Evolutionary conservation across 306 rosid genomes (phyloP).

Genomic region (Pyrus bretschneideri): DNA sequence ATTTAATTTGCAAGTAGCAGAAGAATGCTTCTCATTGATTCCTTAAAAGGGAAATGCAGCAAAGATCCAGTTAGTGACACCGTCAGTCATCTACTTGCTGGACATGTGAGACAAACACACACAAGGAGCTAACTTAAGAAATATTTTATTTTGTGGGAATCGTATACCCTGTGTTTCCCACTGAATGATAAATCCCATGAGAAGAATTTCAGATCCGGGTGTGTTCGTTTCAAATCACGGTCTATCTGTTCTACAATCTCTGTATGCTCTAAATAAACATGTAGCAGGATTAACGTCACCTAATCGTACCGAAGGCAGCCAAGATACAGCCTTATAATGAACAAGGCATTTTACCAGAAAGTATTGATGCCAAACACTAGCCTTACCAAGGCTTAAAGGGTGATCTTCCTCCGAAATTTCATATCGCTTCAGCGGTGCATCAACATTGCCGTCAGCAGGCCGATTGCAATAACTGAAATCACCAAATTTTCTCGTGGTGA

Average conservation of each 20-base stretch:
- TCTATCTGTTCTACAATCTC: constrained; percentile 73
- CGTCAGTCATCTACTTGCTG: background rate
- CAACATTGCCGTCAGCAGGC: constrained; percentile 34
- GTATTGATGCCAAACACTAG: constrained; percentile 59
- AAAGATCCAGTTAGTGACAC: background rate
- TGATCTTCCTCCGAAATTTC: constrained; percentile 74
- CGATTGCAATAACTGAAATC: constrained; percentile 22
- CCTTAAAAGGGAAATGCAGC: constrained; percentile 36
- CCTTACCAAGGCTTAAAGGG: constrained; percentile 67
- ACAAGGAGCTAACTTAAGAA: background rate
- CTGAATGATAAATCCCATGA: constrained; percentile 58
- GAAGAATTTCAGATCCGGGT: constrained; percentile 74
- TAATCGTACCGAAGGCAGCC: background rate
- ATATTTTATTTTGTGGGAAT: background rate
- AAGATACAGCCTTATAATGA: constrained; percentile 9
- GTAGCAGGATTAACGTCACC: constrained; percentile 1
- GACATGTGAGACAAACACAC: background rate
- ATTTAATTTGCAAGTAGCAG: constrained; percentile 64
- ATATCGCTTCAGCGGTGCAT: constrained; percentile 48
- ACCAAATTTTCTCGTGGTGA: constrained; percentile 34
- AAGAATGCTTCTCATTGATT: constrained; percentile 77
- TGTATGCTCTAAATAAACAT: constrained; percentile 38
- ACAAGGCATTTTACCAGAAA: constrained; percentile 48
- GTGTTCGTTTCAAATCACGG: constrained; percentile 74
- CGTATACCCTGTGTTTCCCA: constrained; percentile 52